Conservation (phyloP, 2,329 filamentous ascomycete genomes). For the Arthrobotrys iridis region DNA sequence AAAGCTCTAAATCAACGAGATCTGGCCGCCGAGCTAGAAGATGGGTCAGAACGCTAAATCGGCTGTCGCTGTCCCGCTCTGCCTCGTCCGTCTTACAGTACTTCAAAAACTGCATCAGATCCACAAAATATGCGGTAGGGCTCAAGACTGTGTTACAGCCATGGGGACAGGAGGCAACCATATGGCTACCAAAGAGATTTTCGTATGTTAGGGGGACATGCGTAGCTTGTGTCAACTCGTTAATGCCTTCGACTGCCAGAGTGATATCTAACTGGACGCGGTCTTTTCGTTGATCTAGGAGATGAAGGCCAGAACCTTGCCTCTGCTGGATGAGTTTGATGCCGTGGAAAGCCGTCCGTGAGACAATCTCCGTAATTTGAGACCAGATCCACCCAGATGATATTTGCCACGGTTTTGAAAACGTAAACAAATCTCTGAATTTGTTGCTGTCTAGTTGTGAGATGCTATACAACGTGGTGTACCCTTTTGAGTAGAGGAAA, state of each 20-base stretch:
- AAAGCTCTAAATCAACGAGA: conserved; percentile 57
- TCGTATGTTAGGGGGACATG: conserved; percentile 6
- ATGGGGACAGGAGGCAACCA: conserved; percentile 7
- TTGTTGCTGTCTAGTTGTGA: background rate
- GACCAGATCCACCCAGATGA: background rate
- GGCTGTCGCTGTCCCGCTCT: conserved; percentile 32
- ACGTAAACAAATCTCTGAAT: background rate
- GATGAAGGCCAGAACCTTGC: background rate
- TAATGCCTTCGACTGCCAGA: background rate
- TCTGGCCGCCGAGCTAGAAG: conserved; percentile 59
- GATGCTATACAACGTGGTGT: background rate
- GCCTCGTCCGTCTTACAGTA: conserved; percentile 12
- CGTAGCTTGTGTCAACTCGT: background rate
- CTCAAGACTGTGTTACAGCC: conserved; percentile 56
- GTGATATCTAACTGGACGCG: background rate
- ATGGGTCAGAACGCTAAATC: conserved; percentile 55
- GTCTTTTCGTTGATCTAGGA: background rate
- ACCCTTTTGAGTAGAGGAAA: conserved; percentile 1
- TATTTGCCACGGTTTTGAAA: background rate
- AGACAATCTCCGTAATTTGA: background rate
- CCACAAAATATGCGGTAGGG: conserved; percentile 58
- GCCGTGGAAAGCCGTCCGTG: background rate
- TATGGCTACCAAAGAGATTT: conserved; percentile 3
- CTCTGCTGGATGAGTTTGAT: background rate
- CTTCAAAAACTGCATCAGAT: conserved; percentile 57